These are phyloP conservation scores for Glaciozyma antarctica DNA, from an alignment of 768 basidiomycete species.

Conservation along the genomic window DNA sequence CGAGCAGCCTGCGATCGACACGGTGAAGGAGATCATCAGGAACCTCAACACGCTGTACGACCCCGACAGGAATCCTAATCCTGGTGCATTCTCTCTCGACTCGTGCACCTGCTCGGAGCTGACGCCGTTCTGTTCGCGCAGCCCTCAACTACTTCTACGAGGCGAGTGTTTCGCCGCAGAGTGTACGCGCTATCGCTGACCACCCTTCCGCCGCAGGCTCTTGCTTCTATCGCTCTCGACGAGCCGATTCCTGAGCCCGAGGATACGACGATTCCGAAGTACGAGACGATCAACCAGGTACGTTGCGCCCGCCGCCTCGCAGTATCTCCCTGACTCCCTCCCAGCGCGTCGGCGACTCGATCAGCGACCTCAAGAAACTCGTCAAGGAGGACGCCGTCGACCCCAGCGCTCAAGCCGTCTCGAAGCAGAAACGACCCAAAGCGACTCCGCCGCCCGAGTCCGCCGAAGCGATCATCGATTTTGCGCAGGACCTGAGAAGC, in stretches of 20 bases:
- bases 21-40: slow-evolving; percentile 48
- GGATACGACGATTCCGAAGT: slow-evolving; percentile 70
- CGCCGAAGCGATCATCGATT: slow-evolving; percentile 5
- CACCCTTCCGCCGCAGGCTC: slow-evolving; percentile 39
- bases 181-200: not conserved
- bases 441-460: slow-evolving; percentile 11
- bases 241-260: slow-evolving; percentile 68
- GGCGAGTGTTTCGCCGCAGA: not conserved
- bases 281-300: slow-evolving; percentile 73
- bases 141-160: slow-evolving; percentile 33
- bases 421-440: slow-evolving; percentile 4
- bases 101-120: not conserved
- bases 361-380: slow-evolving; percentile 3
- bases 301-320: not conserved
- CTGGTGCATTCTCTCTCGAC: slow-evolving; percentile 50
- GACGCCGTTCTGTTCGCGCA: not conserved
- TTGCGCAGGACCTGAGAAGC: not conserved
- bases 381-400: slow-evolving; percentile 18
- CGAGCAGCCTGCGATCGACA: slow-evolving; percentile 52
- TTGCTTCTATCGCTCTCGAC: slow-evolving; percentile 88
- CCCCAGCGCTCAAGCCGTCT: not conserved
- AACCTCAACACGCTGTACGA: slow-evolving; percentile 75
- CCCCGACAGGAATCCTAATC: slow-evolving; percentile 55
- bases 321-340: not conserved
- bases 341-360: slow-evolving; percentile 15